phyloP scores from a whole-genome alignment of 1,284 basidiomycete genomes.

The Rhodotorula mucilaginosa region DNA sequence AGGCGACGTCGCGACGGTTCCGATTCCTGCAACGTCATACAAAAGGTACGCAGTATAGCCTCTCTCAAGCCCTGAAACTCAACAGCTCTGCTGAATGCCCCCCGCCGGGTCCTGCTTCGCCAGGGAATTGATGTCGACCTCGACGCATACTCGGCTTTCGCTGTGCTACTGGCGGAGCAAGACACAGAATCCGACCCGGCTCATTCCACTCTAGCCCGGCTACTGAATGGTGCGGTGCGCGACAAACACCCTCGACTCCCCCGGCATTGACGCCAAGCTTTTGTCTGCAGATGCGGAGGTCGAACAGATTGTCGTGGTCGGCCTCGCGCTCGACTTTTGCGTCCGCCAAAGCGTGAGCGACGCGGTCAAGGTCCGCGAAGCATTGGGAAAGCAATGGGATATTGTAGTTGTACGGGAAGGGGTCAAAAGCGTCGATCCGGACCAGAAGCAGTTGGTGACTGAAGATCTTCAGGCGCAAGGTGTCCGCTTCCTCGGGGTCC shows the following conservation, averaged over 20 bases:
- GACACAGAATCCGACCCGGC: neutral
- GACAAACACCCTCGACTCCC: no score
- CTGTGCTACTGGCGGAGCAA: slow-evolving; percentile 1
- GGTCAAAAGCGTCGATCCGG: slow-evolving; percentile 11
- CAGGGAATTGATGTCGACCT: slow-evolving; percentile 20
- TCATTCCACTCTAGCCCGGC: neutral
- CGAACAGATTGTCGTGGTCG: slow-evolving; percentile 56
- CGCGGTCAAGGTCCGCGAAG: neutral
- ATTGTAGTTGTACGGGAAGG: slow-evolving; percentile 24
- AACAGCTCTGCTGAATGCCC: neutral
- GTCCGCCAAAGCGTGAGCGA: slow-evolving; percentile 55
- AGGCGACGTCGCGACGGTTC: neutral
- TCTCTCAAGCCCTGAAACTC: neutral
- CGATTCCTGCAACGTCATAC: slow-evolving; percentile 2
- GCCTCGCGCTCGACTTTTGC: slow-evolving; percentile 65
- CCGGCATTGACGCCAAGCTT: no score
- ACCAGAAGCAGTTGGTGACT: neutral
- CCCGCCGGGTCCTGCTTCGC: neutral
- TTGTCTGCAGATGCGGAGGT: slow-evolving; percentile 42
- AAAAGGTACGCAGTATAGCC: slow-evolving; percentile 12
- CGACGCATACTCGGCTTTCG: slow-evolving; percentile 30
- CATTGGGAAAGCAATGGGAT: neutral
- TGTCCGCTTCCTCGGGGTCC: slow-evolving; percentile 8
- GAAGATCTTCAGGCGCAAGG: slow-evolving; percentile 6
- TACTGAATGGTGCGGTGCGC: neutral